Evolutionary conservation across 2,329 filamentous ascomycete genomes (phyloP), one percentile per base, ranked within the genome.

Genomic region (Diaporthe ampelina): DNA sequence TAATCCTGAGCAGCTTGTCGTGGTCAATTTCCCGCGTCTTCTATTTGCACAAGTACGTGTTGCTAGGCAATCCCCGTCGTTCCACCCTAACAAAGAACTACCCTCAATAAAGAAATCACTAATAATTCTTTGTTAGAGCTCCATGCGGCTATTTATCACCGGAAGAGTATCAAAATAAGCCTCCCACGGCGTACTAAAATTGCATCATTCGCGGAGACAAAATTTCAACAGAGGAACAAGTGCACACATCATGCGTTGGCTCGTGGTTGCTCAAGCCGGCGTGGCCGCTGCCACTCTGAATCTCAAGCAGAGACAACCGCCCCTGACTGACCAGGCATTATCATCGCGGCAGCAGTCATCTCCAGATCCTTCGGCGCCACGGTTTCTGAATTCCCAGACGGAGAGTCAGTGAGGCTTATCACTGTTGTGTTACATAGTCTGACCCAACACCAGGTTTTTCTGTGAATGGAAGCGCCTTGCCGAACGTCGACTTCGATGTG

Each of bases 401-500:
- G 48, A 72, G 35, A 65, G 70, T 72, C 6, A 57, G 70, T 57
- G 11, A 24, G 13, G 10, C 21, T 3, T 11, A 19, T 24, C 40
- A 8, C 32, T 19, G n/a, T 24, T 24, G 21, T 29, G 9, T 24
- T 6, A 17, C 37, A 4, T 17, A 29, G 26, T 19, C 19, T 65
- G 26, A 57, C 24, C 7, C 21, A 8, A n/a, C 11, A 5, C 11
- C 74, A 91, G 90, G 87, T 74, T 93, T 91, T 76, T 88, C 86
- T 43, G 89, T 93, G 52, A 89, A 94, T 77, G 90, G 92, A 17
- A 86, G 85, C 3, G 84, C 82, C 0, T 87, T 94, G 56, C 93
- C 93, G 0, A 90, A 93, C 17, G 90, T 94, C 0, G 79, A 86
- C 17, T 94, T 93, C 74, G 91, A 94, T 74, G 84, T 93, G 43